Base-by-base conservation (phyloP, 164 flowering plant species). In the Warburgia ugandensis region DNA sequence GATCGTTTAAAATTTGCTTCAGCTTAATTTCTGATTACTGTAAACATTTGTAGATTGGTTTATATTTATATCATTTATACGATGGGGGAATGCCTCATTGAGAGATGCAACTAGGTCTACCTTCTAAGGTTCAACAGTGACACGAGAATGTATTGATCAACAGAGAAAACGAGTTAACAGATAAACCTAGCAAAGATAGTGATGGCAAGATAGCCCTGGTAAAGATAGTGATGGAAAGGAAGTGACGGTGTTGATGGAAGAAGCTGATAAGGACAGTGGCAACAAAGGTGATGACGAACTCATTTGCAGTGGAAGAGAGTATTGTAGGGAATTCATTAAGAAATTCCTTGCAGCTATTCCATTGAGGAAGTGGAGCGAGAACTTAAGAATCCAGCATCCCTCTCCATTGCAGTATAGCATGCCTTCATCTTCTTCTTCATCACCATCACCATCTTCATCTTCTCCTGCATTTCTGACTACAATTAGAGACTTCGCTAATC, bases 21-120 rank as follows among this genome's bases (percentile, higher is more conserved):
- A n/a, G n/a, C n/a, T n/a, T n/a, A n/a, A n/a, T n/a, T n/a, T n/a
- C n/a, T n/a, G n/a, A n/a, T n/a, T n/a, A n/a, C n/a, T n/a, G n/a
- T n/a, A n/a, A n/a, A n/a, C n/a, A n/a, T n/a, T n/a, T n/a, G n/a
- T n/a, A n/a, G n/a, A n/a, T n/a, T n/a, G n/a, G n/a, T n/a, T n/a
- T n/a, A n/a, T n/a, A n/a, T n/a, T 52, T 81, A 73, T 45, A 52
- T 84, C 36, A 73, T 84, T 5, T 88, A 84, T 43, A 77, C 94
- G 2, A 55, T 79, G 50, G 88, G 94, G 0, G 75, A 73, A 55
- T 42, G 94, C 55, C 74, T 81, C 0, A 65, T 38, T 36, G 86
- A 79, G 45, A 84, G 82, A 6, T 79, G 86, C 65, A 61, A 65
- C 21, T 71, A 67, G 50, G 94, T 82, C 7, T 81, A 67, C 57